phyloP scores from a whole-genome alignment of 257 asterid genomes.

The Nicotiana attenuata region DNA sequence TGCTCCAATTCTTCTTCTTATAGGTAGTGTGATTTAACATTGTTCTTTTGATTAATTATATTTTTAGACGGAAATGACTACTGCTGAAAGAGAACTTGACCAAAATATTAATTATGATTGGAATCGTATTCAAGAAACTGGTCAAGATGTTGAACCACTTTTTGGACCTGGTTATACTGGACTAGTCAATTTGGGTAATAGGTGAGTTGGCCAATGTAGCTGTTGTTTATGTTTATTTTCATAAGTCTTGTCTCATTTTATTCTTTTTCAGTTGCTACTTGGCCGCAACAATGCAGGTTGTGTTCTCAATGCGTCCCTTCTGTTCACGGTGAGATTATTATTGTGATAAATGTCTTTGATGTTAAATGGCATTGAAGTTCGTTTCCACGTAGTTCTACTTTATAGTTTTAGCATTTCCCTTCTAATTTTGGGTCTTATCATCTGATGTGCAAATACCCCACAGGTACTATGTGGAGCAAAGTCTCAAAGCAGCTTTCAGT shows the following conservation, averaged over 20 bases:
- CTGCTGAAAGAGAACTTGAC: slow-evolving; percentile 98
- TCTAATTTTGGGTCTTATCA: slow-evolving; percentile 1
- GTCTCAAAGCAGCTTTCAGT: slow-evolving; percentile 65
- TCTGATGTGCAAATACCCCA: slow-evolving; percentile 2
- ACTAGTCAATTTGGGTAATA: slow-evolving; percentile 93
- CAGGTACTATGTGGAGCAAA: slow-evolving; percentile 67
- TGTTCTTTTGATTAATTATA: too few species aligned
- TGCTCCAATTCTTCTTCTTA: slow-evolving; percentile 9
- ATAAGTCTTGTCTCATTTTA: slow-evolving; percentile 10
- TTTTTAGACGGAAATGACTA: slow-evolving; percentile 89
- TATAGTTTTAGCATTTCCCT: not conserved
- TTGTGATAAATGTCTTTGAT: not conserved
- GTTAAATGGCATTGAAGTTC: not conserved
- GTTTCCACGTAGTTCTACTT: not conserved
- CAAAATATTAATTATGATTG: slow-evolving; percentile 90
- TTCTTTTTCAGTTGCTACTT: slow-evolving; percentile 76
- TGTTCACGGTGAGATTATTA: slow-evolving; percentile 54
- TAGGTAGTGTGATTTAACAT: too few species aligned
- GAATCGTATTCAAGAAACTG: slow-evolving; percentile 99
- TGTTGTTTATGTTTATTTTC: not conserved
- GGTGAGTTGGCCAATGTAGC: slow-evolving; percentile 32
- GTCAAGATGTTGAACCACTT: slow-evolving; percentile 76
- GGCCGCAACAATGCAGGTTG: slow-evolving; percentile 97
- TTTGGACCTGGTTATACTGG: slow-evolving; percentile 98
- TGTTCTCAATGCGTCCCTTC: slow-evolving; percentile 76